These are phyloP conservation scores for Amauroascus niger DNA, from an alignment of 2,329 filamentous ascomycete species.

Conservation along the genomic window DNA sequence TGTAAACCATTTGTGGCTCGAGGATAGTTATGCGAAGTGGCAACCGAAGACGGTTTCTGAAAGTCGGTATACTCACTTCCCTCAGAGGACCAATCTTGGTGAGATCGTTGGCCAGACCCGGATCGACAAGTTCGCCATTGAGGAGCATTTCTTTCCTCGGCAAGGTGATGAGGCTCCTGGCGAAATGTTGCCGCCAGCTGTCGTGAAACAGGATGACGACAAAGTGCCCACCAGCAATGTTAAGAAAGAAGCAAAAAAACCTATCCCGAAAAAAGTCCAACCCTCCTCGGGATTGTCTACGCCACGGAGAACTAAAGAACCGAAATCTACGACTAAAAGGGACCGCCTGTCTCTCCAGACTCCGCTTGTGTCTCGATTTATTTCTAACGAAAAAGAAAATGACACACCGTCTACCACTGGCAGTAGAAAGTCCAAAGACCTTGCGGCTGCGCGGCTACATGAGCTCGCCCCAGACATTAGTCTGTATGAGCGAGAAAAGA, in stretches of 20 bases:
- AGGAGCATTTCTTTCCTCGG: conserved; percentile 54
- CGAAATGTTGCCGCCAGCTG: conserved; percentile 18
- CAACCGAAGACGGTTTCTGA: conserved; percentile 62
- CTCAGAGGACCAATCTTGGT: conserved; percentile 76
- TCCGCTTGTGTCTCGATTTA: conserved; percentile 44
- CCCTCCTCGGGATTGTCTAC: conserved; percentile 11
- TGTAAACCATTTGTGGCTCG: conserved; percentile 92
- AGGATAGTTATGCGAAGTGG: conserved; percentile 92
- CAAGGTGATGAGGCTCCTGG: conserved; percentile 21
- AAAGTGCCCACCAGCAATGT: conserved; percentile 18
- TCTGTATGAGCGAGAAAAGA: conserved; percentile 87
- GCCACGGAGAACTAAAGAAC: conserved; percentile 15
- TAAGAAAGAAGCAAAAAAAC: conserved; percentile 7
- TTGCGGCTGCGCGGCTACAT: conserved; percentile 67
- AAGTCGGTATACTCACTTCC: conserved; percentile 74
- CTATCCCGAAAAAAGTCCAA: background rate
- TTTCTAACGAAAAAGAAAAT: conserved; percentile 66
- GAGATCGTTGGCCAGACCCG: conserved; percentile 86
- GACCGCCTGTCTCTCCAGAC: conserved; percentile 39
- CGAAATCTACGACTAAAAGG: conserved; percentile 24
- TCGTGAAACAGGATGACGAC: conserved; percentile 31
- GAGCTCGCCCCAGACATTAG: conserved; percentile 73
- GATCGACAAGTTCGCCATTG: conserved; percentile 62
- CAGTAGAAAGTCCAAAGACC: conserved; percentile 78
- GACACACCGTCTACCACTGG: conserved; percentile 66